Evolutionary conservation across 2,329 filamentous ascomycete species (phyloP), one percentile per base, ranked within the genome.

Genomic region (Botryotinia calthae): DNA sequence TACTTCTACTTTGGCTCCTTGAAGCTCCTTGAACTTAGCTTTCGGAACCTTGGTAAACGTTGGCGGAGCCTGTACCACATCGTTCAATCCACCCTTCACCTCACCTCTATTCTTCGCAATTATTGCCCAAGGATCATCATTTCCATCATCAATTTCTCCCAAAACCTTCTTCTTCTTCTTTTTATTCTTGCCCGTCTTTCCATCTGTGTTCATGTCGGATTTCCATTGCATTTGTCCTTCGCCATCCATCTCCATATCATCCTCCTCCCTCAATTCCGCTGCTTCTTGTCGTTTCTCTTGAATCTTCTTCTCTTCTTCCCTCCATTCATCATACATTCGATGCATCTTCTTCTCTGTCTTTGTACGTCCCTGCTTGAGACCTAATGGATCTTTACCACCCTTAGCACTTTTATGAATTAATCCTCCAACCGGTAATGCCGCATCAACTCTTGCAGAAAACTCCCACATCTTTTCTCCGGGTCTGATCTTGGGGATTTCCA

Each of bases 341-440:
- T 90, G 90, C 85, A 98, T 91, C 76, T 91, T 91, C 81, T 90
- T 92, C 83, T 98, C 95, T 79, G 95, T 96, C 81, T 91, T 91
- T 9, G 95, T 98, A 69, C 89, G 86, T 75, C 88, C 87, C 28
- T 90, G 87, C 80, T 93, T 92, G 14, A 91, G 79, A 0, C 92
- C 80, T 89, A 48, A 88, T 10, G 89, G 87, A 74, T 91, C 90
- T 76, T 88, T 90, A 70, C 88, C 89, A 58, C 86, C 84, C 76
- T 86, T 89, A 14, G 74, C 82, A 0, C 86, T 87, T 78, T 90
- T 91, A 76, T 86, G 89, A 72, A 89, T 85, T 14, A 98, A 85
- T 0, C 91, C 90, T 12, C 89, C 85, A 0, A 99, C 83, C 0
- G 95, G 95, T 10, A 98, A 85, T 0, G 93, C 90, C 66, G 93